Evolutionary conservation across 805 yeast species (phyloP), one percentile per base, ranked within the genome.

Genomic region (Blastobotrys parvus): DNA sequence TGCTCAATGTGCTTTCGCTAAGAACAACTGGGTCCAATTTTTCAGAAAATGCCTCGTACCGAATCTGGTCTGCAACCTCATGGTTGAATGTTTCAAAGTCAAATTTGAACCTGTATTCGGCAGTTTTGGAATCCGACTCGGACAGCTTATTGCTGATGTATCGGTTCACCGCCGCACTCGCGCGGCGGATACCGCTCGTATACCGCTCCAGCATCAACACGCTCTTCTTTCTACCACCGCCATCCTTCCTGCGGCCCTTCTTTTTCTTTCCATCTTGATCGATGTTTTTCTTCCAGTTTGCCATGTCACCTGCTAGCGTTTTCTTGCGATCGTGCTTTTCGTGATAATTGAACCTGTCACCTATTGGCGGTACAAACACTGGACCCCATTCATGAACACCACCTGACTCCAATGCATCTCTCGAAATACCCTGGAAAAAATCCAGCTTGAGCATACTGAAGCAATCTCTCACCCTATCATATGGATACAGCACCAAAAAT

Each of bases 401-500:
- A 8, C 37, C 36, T 4, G 21, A 15, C 32, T 42, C 48, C 31
- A 49, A 17, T 21, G 8, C 23, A 18, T 38, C 36, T 16, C 34
- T 19, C 2, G 46, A 25, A n/a, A 42, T 20, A 2, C 45, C 49
- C 8, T 22, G 22, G 39, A 51, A 51, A 31, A 45, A 51, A n/a
- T 38, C 39, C 15, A 42, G 41, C 5, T 27, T 8, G 33, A 51
- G 44, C 19, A 50, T 22, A 3, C 38, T 45, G 15, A 35, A n/a
- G 32, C 39, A 27, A 22, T 34, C 35, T 13, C 43, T 25, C 19
- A 45, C 32, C 10, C 55, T 36, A 5, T 50, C 38, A 11, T 41
- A 15, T 2, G 52, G 52, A 23, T 37, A 29, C 15, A 38, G 20
- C 17, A 21, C 18, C 33, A 47, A 34, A 10, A 53, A 43, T 21